These are phyloP conservation scores for Mycena floridula DNA, from an alignment of 768 basidiomycete species.

Conservation along the genomic window DNA sequence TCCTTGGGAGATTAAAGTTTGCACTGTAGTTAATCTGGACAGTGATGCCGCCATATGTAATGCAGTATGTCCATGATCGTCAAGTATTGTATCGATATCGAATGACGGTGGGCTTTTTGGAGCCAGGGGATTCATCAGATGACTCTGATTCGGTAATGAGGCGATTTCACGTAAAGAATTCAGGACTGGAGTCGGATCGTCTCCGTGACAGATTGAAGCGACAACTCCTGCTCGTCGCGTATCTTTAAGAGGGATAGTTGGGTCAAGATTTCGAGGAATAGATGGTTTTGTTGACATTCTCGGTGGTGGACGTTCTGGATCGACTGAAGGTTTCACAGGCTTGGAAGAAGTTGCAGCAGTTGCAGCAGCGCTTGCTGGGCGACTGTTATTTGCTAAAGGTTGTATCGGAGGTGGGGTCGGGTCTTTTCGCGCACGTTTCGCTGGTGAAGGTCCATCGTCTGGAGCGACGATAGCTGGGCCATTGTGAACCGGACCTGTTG, in stretches of 20 bases:
- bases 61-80: constrained; percentile 92
- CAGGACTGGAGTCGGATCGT: constrained; percentile 58
- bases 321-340: constrained; percentile 29
- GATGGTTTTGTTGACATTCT: constrained; percentile 69
- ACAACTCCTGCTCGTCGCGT: constrained; percentile 57
- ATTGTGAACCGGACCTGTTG: constrained; percentile 40
- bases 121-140: constrained; percentile 7
- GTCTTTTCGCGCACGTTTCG: constrained; percentile 68
- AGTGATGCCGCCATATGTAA: constrained; percentile 90
- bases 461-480: constrained; percentile 16
- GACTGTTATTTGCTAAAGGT: constrained; percentile 8
- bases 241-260: constrained; percentile 44
- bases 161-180: constrained; percentile 62
- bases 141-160: constrained; percentile 19
- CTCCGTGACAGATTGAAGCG: constrained; percentile 60
- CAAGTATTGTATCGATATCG: constrained; percentile 82
- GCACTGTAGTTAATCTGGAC: constrained; percentile 60
- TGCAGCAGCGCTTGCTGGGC: constrained; percentile 10
- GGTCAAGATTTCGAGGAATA: constrained; percentile 46
- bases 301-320: constrained; percentile 38
- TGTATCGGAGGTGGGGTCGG: constrained; percentile 29
- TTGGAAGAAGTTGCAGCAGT: constrained; percentile 19
- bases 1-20: constrained; percentile 66
- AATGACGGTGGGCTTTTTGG: constrained; percentile 9
- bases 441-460: constrained; percentile 61